phyloP scores from a whole-genome alignment of 202 grass and related monocot genomes.

The Cymbopogon flexuosus region DNA sequence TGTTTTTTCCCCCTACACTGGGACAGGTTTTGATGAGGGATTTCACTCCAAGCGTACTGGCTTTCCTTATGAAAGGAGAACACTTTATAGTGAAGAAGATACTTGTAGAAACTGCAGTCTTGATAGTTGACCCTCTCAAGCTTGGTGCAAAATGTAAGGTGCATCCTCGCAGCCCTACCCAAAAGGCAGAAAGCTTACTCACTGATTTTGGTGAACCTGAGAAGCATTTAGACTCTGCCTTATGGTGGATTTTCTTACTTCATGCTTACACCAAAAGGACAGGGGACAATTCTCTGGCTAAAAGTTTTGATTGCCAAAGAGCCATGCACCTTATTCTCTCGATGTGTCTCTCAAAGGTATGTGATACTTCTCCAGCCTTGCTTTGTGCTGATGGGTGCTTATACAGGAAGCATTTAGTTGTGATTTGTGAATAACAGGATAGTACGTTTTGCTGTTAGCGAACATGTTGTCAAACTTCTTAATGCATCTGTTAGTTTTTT shows the following conservation, averaged over 20 bases:
- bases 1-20: conserved; percentile 11
- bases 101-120: conserved; percentile 65
- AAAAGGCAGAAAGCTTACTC: conserved; percentile 49
- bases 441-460: background rate
- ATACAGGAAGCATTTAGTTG: background rate
- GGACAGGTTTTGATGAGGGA: conserved; percentile 84
- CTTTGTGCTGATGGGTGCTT: conserved; percentile 87
- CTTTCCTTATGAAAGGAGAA: conserved; percentile 68
- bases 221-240: conserved; percentile 54
- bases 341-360: conserved; percentile 75
- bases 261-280: conserved; percentile 66
- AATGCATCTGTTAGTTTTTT: background rate
- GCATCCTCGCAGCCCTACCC: conserved; percentile 25
- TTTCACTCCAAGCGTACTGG: conserved; percentile 76
- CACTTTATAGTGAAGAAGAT: conserved; percentile 74
- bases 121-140: conserved; percentile 68
- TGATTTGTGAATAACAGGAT: background rate
- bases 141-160: conserved; percentile 89
- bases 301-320: conserved; percentile 53
- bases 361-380: conserved; percentile 85
- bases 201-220: conserved; percentile 87
- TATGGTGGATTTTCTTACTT: conserved; percentile 93
- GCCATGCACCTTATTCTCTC: conserved; percentile 74
- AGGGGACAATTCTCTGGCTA: conserved; percentile 50
- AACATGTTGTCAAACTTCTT: background rate